Base-by-base conservation (phyloP, 2,329 filamentous ascomycete genomes). In the Rasamsonia emersonii region DNA sequence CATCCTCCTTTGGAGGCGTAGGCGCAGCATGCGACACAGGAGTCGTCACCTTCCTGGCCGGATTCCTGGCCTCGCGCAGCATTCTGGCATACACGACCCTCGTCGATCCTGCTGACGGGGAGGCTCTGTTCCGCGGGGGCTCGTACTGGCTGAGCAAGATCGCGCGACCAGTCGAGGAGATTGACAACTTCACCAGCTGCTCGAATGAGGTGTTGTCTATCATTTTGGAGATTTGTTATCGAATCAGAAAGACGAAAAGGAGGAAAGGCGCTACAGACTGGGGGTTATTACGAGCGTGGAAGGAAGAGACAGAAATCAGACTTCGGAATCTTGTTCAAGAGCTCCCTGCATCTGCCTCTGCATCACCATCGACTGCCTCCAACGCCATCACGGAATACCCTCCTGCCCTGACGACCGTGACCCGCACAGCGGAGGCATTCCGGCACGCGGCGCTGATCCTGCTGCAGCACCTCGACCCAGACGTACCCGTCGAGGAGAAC, bases 1-100 rank as follows among this genome's bases (percentile, higher is more conserved):
- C 11, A 4, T 3, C n/a, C 5, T 10, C 25, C n/a, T n/a, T n/a
- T n/a, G 11, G 18, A 9, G 14, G 13, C 3, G 14, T 16, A 27
- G 25, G 18, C 14, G 18, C 25, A 6, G 14, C 16, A 8, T 27
- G 18, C 13, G 25, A 27, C 16, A 14, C 16, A 16, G 25, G 14
- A 5, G 18, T 27, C 9, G 8, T 27, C n/a, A 16, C 25, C 16
- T 27, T 27, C 18, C 25, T 16, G 5, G 18, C 14, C n/a, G 14
- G 18, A 16, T 27, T 16, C 14, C 18, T 27, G 5, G 13, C 18
- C 5, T 27, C 25, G n/a, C 11, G 13, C 9, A 27, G 25, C 11
- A 27, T 27, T 7, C n/a, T 27, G 13, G 18, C 25, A n/a, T 27
- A 27, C 11, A 27, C 25, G 9, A 10, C 25, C n/a, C 16, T 27